A percentile compares a stretch with the other conserved stretches of the same genome.
Conservation (phyloP, 768 basidiomycete species). For the Candolleomyces eurysporus region DNA sequence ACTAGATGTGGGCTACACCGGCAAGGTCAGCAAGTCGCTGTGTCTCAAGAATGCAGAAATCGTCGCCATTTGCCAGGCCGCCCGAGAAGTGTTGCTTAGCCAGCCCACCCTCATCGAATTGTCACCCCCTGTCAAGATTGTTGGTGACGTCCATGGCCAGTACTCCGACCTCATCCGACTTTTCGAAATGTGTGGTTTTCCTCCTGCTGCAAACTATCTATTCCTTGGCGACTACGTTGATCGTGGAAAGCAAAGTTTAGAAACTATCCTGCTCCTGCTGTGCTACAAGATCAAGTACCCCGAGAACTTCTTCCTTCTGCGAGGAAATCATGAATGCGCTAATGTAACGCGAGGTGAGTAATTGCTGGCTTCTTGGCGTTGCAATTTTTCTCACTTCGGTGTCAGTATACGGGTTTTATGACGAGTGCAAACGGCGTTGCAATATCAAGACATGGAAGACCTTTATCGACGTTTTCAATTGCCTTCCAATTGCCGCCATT, state of each 20-base stretch:
- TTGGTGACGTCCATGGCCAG: slow-evolving; percentile 98
- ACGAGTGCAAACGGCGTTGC: slow-evolving; percentile 99
- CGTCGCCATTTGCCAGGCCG: slow-evolving; percentile 89
- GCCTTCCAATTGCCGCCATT: slow-evolving; percentile 96
- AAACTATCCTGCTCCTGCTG: slow-evolving; percentile 92
- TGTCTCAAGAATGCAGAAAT: slow-evolving; percentile 97
- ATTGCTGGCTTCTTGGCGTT: slow-evolving; percentile 7
- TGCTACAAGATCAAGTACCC: slow-evolving; percentile 99
- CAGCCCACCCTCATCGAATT: slow-evolving; percentile 98
- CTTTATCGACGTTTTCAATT: slow-evolving; percentile 99
- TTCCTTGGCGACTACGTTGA: slow-evolving; percentile 99
- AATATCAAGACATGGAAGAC: slow-evolving; percentile 99
- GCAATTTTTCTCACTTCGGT: slow-evolving; percentile 15
- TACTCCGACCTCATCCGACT: slow-evolving; percentile 97
- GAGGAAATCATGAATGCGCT: slow-evolving; percentile 99
- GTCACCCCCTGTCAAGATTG: slow-evolving; percentile 97
- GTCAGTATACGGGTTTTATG: slow-evolving; percentile 97
- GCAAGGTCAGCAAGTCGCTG: slow-evolving; percentile 95
- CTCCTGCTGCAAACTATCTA: slow-evolving; percentile 94
- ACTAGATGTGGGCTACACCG: slow-evolving; percentile 94
- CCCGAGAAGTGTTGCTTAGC: slow-evolving; percentile 92
- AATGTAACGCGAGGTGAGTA: slow-evolving; percentile 94
- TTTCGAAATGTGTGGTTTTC: slow-evolving; percentile 99
- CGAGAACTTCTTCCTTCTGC: slow-evolving; percentile 96
- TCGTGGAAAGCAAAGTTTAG: slow-evolving; percentile 96